A percentile compares a stretch with the other conserved stretches of the same genome.
phyloP scores from a whole-genome alignment of 192 early-diverging fungal genomes.

The Umbelopsis sp. region DNA sequence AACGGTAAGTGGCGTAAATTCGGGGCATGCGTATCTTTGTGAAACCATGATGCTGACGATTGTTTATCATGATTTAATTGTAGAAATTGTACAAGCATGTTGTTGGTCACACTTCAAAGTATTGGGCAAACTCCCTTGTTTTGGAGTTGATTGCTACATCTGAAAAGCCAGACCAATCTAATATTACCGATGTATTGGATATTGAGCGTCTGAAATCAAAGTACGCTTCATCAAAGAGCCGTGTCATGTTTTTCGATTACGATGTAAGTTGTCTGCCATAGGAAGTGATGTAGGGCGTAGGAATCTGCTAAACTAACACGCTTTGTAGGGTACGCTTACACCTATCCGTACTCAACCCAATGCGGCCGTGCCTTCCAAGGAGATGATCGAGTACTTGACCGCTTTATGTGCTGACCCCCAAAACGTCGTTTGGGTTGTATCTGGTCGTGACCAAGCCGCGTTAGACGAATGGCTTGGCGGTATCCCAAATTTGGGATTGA shows the following conservation, averaged over 20 bases:
- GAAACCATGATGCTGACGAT: background rate
- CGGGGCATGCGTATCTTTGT: too few relatives aligned
- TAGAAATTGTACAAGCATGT: slow-evolving; percentile 83
- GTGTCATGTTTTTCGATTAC: slow-evolving; percentile 94
- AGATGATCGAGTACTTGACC: slow-evolving; percentile 82
- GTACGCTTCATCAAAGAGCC: slow-evolving; percentile 65
- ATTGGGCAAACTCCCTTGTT: slow-evolving; percentile 87
- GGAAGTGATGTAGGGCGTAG: too few relatives aligned
- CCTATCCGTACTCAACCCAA: slow-evolving; percentile 88
- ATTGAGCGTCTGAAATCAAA: slow-evolving; percentile 35
- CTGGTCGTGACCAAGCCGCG: slow-evolving; percentile 85
- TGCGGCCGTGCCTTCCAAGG: slow-evolving; percentile 81
- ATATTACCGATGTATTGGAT: slow-evolving; percentile 49
- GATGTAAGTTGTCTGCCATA: slow-evolving; percentile 57
- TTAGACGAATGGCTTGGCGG: slow-evolving; percentile 87
- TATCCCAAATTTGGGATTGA: slow-evolving; percentile 73
- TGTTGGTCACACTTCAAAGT: slow-evolving; percentile 75
- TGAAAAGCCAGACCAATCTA: slow-evolving; percentile 47
- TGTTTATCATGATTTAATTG: background rate
- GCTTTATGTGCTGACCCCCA: slow-evolving; percentile 71
- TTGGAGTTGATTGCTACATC: slow-evolving; percentile 66
- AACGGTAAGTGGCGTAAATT: slow-evolving; percentile 41
- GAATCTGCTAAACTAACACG: background rate
- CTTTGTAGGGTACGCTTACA: slow-evolving; percentile 83
- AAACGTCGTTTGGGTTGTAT: slow-evolving; percentile 93